Conservation (phyloP, 805 yeast genomes). For the Candida wancherniae region DNA sequence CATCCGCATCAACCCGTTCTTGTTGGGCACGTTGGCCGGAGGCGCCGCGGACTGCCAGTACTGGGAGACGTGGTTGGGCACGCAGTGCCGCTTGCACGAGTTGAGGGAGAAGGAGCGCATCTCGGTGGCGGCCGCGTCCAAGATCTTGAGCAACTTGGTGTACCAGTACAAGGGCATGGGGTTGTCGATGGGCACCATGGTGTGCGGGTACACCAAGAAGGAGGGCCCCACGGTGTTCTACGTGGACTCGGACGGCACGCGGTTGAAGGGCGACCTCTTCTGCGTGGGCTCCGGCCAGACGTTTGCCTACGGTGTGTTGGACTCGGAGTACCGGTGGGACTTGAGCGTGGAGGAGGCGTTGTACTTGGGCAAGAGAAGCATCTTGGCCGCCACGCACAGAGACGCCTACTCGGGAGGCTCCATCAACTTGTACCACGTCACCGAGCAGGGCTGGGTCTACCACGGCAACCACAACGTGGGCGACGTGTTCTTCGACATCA, state of each 20-base stretch:
- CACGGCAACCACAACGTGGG: slow-evolving; percentile 96
- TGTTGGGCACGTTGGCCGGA: slow-evolving; percentile 98
- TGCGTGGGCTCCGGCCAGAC: slow-evolving; percentile 99
- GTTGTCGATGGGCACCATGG: slow-evolving; percentile 98
- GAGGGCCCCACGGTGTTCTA: slow-evolving; percentile 95
- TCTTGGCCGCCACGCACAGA: slow-evolving; percentile 96
- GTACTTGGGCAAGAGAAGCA: slow-evolving; percentile 89
- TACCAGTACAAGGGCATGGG: slow-evolving; percentile 97
- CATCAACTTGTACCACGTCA: slow-evolving; percentile 85
- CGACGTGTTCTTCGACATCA: slow-evolving; percentile 84
- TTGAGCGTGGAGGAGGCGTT: slow-evolving; percentile 88
- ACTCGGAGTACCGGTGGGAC: slow-evolving; percentile 90
- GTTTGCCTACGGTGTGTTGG: slow-evolving; percentile 97
- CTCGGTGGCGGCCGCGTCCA: slow-evolving; percentile 94
- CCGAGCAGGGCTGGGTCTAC: slow-evolving; percentile 90
- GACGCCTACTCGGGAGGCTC: slow-evolving; percentile 99
- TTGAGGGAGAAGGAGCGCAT: slow-evolving; percentile 92
- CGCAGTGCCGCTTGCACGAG: slow-evolving; percentile 94
- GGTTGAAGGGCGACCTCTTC: slow-evolving; percentile 89
- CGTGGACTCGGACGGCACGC: slow-evolving; percentile 95
- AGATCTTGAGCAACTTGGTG: slow-evolving; percentile 84
- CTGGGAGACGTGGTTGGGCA: slow-evolving; percentile 99
- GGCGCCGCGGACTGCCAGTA: slow-evolving; percentile 99
- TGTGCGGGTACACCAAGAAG: slow-evolving; percentile 92
- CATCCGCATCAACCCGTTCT: slow-evolving; percentile 89